Conservation (phyloP, 2,329 filamentous ascomycete species). For the Pseudocercospora macadamiae region DNA sequence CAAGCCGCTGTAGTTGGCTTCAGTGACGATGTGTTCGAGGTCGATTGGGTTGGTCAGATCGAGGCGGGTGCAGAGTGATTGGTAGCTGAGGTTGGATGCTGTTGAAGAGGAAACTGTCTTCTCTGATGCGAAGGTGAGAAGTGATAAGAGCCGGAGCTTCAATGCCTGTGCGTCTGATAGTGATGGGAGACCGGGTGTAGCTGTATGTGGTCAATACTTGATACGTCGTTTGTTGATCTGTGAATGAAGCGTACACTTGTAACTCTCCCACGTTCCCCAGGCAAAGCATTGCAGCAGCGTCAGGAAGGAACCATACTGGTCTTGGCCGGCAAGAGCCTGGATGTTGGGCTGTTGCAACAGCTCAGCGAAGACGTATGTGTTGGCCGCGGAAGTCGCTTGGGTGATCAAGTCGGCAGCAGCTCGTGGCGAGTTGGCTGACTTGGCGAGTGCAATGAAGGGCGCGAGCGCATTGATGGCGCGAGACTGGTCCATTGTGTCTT, state of each 20-base stretch:
- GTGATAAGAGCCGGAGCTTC: constrained; percentile 89
- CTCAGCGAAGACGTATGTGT: constrained; percentile 92
- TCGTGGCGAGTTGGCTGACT: constrained; percentile 79
- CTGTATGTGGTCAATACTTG: constrained; percentile 33
- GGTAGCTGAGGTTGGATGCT: constrained; percentile 69
- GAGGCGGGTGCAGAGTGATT: constrained; percentile 66
- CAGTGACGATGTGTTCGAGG: constrained; percentile 84
- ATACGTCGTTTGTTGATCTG: constrained; percentile 15
- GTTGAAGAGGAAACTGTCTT: constrained; percentile 39
- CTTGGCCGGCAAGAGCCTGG: constrained; percentile 67
- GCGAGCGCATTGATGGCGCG: constrained; percentile 64
- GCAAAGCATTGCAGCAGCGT: constrained; percentile 85
- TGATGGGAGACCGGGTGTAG: constrained; percentile 62
- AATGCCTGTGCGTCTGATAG: constrained; percentile 73
- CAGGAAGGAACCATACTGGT: constrained; percentile 67
- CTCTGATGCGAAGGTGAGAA: constrained; percentile 77
- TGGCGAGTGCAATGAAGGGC: constrained; percentile 88
- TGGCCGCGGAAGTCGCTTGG: constrained; percentile 84
- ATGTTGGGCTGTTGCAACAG: constrained; percentile 82
- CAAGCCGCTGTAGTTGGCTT: constrained; percentile 83
- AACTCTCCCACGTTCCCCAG: constrained; percentile 84
- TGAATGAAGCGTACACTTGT: constrained; percentile 57
- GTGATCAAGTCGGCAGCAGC: constrained; percentile 83
- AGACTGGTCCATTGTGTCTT: constrained; percentile 68
- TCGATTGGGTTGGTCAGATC: constrained; percentile 67